Percentiles rank a stretch among this genome's conserved stretches.
These are phyloP conservation scores for Medicago arabica DNA, from an alignment of 306 rosid genomes.

Conservation along the genomic window DNA sequence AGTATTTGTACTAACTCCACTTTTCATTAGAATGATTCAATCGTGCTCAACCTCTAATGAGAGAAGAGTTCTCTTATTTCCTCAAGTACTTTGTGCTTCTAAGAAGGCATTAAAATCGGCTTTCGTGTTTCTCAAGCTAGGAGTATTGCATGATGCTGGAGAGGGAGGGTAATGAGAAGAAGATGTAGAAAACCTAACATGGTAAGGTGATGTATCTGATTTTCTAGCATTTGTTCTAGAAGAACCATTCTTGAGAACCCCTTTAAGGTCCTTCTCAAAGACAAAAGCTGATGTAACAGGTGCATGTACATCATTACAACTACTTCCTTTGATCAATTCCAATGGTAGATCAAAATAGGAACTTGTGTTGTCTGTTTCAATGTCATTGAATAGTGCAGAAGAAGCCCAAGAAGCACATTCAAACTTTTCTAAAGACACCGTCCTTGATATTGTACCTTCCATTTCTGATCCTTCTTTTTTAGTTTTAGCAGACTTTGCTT, in stretches of 20 bases:
- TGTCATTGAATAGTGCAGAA: constrained; percentile 47
- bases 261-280: constrained; percentile 59
- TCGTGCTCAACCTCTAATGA: background rate
- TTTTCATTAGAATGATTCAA: background rate
- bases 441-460: constrained; percentile 57
- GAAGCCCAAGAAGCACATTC: constrained; percentile 91
- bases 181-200: constrained; percentile 65
- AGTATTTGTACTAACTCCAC: background rate
- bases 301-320: constrained; percentile 55
- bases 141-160: constrained; percentile 53
- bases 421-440: constrained; percentile 74
- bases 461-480: constrained; percentile 44
- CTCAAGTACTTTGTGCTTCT: constrained; percentile 62
- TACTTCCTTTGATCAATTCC: constrained; percentile 60
- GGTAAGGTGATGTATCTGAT: constrained; percentile 55
- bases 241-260: constrained; percentile 57
- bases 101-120: constrained; percentile 69
- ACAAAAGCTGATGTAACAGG: constrained; percentile 66
- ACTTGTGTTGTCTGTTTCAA: constrained; percentile 51
- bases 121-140: constrained; percentile 54
- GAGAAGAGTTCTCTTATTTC: background rate
- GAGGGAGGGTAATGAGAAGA: constrained; percentile 53
- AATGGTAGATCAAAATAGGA: constrained; percentile 76
- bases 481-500: constrained; percentile 58
- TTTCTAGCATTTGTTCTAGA: constrained; percentile 49